Base-by-base conservation (phyloP, 371 early-diverging fungal species). In the Mortierella sp. region DNA sequence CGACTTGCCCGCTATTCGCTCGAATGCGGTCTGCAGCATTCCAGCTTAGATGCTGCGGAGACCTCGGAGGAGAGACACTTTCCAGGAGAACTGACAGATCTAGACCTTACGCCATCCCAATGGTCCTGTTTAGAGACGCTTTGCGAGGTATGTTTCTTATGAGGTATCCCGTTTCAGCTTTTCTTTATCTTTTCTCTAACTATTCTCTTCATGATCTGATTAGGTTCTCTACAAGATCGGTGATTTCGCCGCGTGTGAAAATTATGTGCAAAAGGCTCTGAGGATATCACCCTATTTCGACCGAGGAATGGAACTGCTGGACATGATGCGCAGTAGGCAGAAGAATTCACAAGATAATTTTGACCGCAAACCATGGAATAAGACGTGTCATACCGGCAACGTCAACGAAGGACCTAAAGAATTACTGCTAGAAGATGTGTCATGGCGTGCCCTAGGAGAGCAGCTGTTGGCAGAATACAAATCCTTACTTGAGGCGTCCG, bases 191-290 rank as follows among this genome's bases (percentile, higher is more conserved):
- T 12, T 28, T 23, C n/a, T 46, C 3, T 17, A n/a, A 26, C 48
- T 6, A 12, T 42, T 15, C 8, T 19, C 41, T 24, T 19, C 46
- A 4, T 24, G 28, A 15, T 30, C 49, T 15, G 4, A 7, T 37
- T 68, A 89, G 87, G 84, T 86, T 7, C 63, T 89, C 14, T 85
- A 72, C 47, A 81, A 85, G 6, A 84, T 90, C 55, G 89, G 88
- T 1, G 89, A 90, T 24, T 79, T 70, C 63, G 53, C 57, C 24
- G 50, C 78, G 15, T 88, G 90, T 47, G 55, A 78, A 12, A 64
- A 70, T 4, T 84, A 85, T 41, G 55, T 87, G 41, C 58, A 72
- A 26, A 50, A 60, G 43, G 83, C 78, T 0, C 46, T 79, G 12
- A 56, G 57, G 15, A 51, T 78, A 6, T 72, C 82, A 55, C 83